Conservation (phyloP, 2,329 filamentous ascomycete genomes). For the Plectosphaerella sp. region DNA sequence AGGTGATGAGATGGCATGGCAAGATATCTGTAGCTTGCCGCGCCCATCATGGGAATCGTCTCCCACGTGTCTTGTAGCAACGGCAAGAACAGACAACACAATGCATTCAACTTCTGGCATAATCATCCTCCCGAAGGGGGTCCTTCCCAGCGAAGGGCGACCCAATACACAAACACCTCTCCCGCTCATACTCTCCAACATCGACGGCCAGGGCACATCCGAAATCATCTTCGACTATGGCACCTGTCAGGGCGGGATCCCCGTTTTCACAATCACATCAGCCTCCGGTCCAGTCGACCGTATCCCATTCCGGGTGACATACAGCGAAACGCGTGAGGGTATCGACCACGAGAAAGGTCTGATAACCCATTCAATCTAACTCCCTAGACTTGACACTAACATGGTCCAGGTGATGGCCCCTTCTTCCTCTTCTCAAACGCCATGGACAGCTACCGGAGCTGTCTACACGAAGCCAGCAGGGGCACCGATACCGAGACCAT, state of each 20-base stretch:
- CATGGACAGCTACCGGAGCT: conserved; percentile 7
- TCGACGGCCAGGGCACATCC: neutral
- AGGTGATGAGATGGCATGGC: too few relatives aligned
- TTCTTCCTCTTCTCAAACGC: conserved; percentile 9
- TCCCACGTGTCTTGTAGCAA: too few relatives aligned
- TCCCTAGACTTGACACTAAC: neutral
- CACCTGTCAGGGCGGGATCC: conserved; percentile 2
- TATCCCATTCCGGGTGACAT: neutral
- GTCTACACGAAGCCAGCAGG: neutral
- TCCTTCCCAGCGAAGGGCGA: neutral
- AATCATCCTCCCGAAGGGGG: neutral
- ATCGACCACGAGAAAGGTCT: conserved; percentile 5
- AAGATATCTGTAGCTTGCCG: too few relatives aligned
- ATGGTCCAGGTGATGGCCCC: conserved; percentile 2
- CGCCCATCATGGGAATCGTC: too few relatives aligned
- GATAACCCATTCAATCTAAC: neutral
- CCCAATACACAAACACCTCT: neutral
- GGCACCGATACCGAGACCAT: conserved; percentile 1
- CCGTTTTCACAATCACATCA: neutral
- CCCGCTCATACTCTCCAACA: neutral
- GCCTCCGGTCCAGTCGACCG: neutral
- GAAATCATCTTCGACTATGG: conserved; percentile 5
- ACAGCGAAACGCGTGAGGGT: conserved; percentile 4
- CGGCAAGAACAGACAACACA: neutral
- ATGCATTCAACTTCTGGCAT: neutral